A percentile compares a stretch with the other conserved stretches of the same genome.
Conservation (phyloP, 176 grass and related monocot genomes). For the Musa beccarii region DNA sequence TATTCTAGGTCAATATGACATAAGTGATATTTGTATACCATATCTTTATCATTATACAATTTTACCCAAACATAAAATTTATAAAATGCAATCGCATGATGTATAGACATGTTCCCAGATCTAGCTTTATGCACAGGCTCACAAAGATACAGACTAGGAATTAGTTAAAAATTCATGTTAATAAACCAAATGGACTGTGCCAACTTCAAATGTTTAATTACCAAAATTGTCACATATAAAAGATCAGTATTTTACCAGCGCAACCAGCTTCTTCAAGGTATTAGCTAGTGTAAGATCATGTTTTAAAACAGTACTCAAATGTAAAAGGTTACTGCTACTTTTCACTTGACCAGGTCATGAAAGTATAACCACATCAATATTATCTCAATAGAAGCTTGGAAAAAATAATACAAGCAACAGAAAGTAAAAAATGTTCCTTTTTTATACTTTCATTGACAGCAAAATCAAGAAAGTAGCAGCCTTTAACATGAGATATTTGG, state of each 20-base stretch:
- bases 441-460: too few relatives aligned
- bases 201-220: not conserved
- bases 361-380: not conserved
- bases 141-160: not conserved
- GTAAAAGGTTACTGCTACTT: too few relatives aligned
- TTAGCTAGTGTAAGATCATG: too few relatives aligned
- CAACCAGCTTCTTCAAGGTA: not conserved
- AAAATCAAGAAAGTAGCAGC: too few relatives aligned
- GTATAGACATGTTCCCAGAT: not conserved
- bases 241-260: not conserved
- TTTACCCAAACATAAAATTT: not conserved
- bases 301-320: too few relatives aligned
- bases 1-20: not conserved
- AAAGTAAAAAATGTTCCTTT: too few relatives aligned
- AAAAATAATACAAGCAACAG: not conserved
- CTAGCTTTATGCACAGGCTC: not conserved
- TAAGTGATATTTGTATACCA: not conserved
- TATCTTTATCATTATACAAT: not conserved
- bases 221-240: not conserved
- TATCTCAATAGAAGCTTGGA: not conserved
- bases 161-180: not conserved
- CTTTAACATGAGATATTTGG: too few relatives aligned
- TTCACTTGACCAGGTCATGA: too few relatives aligned
- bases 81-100: not conserved
- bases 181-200: not conserved